These are phyloP conservation scores for Termitomyces titanicus DNA, from an alignment of 768 basidiomycete genomes.

Conservation along the genomic window DNA sequence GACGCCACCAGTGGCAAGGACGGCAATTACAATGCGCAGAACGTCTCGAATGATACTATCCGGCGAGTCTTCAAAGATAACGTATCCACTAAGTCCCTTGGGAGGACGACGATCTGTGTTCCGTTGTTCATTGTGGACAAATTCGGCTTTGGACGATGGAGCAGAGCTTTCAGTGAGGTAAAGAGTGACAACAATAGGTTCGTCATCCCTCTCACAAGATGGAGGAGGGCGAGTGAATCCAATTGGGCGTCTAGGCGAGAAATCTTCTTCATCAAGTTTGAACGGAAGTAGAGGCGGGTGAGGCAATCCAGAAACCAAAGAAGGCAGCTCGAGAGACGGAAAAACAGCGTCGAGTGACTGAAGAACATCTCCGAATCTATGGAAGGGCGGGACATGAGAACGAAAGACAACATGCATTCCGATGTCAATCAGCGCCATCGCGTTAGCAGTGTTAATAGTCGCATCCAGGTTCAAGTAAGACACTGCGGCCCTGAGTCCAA, in stretches of 20 bases:
- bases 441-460: background rate
- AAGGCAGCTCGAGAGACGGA: conserved; percentile 1
- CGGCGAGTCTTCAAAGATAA: background rate
- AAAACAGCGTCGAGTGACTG: conserved; percentile 1
- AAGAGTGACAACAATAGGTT: background rate
- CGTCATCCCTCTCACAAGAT: background rate
- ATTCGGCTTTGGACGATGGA: background rate
- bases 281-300: background rate
- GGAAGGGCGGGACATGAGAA: background rate
- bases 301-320: background rate
- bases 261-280: background rate
- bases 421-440: background rate
- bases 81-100: background rate
- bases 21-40: background rate
- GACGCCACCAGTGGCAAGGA: conserved; percentile 1
- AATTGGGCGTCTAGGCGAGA: background rate
- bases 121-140: background rate
- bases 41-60: background rate
- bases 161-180: background rate
- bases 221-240: background rate
- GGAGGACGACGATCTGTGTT: background rate
- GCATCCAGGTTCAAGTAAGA: background rate
- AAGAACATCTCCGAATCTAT: conserved; percentile 5
- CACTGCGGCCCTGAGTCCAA: background rate
- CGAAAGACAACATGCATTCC: background rate